phyloP scores from a whole-genome alignment of 192 early-diverging fungal genomes.

The Gigaspora rosea region DNA sequence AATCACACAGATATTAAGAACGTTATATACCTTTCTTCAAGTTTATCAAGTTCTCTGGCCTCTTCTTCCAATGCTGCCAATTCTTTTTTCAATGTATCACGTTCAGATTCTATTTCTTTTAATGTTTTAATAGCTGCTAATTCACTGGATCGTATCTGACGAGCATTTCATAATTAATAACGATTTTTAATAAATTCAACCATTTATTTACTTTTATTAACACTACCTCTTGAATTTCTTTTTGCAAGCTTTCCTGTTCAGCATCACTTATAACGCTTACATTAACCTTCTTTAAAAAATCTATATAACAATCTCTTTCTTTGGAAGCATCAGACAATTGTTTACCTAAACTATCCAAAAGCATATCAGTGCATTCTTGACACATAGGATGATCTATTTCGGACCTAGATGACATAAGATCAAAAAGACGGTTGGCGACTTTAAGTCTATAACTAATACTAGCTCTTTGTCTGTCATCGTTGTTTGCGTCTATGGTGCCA shows the following conservation, averaged over 20 bases:
- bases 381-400: constrained; percentile 84
- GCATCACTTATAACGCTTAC: constrained; percentile 48
- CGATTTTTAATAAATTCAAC: neutral
- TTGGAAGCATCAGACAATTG: constrained; percentile 66
- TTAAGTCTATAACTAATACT: constrained; percentile 56
- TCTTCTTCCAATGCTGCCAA: constrained; percentile 56
- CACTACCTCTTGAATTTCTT: constrained; percentile 53
- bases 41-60: constrained; percentile 52
- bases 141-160: constrained; percentile 43
- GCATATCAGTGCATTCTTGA: constrained; percentile 85
- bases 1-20: neutral
- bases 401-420: constrained; percentile 74
- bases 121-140: constrained; percentile 47
- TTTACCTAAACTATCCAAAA: constrained; percentile 69
- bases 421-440: constrained; percentile 71
- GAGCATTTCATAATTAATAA: neutral
- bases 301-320: constrained; percentile 77
- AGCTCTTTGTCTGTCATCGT: constrained; percentile 27
- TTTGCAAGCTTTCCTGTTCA: constrained; percentile 53
- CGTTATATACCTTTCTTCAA: constrained; percentile 55
- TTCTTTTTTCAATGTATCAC: constrained; percentile 49
- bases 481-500: constrained; percentile 12
- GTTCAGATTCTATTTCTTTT: constrained; percentile 49
- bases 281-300: constrained; percentile 65
- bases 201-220: constrained; percentile 18